Evolutionary conservation across 495 filamentous ascomycete species (phyloP).

Genomic region (Hyaloscypha hepaticicola): DNA sequence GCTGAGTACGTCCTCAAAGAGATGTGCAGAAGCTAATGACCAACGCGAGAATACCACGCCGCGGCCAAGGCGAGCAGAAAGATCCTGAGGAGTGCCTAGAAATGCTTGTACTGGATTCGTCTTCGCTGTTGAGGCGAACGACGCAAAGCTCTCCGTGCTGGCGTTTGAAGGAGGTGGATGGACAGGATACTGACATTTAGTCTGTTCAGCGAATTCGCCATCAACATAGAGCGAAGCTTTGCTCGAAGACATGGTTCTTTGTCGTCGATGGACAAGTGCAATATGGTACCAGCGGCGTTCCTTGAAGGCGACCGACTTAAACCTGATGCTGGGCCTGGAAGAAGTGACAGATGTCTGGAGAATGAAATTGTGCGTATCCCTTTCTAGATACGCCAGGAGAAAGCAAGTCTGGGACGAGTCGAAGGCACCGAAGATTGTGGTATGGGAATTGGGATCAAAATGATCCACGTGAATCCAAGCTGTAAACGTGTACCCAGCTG

Average conservation of each 20-base stretch:
- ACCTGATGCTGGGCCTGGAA: constrained; percentile 83
- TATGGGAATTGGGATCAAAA: constrained; percentile 83
- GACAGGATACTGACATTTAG: constrained; percentile 83
- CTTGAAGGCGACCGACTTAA: constrained; percentile 77
- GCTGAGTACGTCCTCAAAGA: constrained; percentile 84
- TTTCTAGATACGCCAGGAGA: constrained; percentile 88
- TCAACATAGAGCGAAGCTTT: constrained; percentile 88
- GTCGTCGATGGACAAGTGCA: constrained; percentile 75
- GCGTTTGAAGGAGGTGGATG: constrained; percentile 59
- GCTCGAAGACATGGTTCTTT: constrained; percentile 65
- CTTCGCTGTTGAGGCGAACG: constrained; percentile 53
- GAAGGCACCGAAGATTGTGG: constrained; percentile 93
- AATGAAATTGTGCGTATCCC: constrained; percentile 92
- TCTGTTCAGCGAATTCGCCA: constrained; percentile 89
- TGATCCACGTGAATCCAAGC: constrained; percentile 85
- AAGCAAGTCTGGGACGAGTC: constrained; percentile 93
- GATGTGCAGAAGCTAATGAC: constrained; percentile 84
- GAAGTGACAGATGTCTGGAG: constrained; percentile 92
- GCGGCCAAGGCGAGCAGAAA: constrained; percentile 76
- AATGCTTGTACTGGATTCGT: constrained; percentile 81
- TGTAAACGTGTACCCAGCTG: constrained; percentile 80
- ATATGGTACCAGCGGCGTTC: constrained; percentile 88
- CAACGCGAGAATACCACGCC: constrained; percentile 75
- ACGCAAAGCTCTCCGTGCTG: constrained; percentile 60
- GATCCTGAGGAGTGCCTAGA: constrained; percentile 86